A percentile compares a stretch with the other conserved stretches of the same genome.
phyloP scores from a whole-genome alignment of 208 protist species.

The Leishmania major region DNA sequence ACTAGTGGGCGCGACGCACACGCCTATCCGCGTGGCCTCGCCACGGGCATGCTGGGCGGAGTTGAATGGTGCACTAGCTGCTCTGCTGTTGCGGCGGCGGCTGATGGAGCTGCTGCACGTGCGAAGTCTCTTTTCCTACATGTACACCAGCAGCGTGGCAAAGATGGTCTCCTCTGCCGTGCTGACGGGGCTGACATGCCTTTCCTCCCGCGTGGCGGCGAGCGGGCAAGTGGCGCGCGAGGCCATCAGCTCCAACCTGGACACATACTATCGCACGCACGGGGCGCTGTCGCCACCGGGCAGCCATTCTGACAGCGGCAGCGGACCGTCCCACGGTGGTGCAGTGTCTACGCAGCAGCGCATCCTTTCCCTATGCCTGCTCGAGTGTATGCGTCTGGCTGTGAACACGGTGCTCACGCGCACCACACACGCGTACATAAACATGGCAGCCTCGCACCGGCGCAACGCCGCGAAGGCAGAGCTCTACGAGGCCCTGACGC shows the following conservation, averaged over 20 bases:
- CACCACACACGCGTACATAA: conserved; percentile 52
- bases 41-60: conserved; percentile 47
- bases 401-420: conserved; percentile 45
- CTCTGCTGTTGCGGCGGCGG: conserved; percentile 35
- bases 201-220: conserved; percentile 44
- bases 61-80: conserved; percentile 33
- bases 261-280: conserved; percentile 20
- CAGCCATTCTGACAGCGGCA: not conserved
- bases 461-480: conserved; percentile 55
- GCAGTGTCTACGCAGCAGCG: conserved; percentile 2
- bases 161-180: conserved; percentile 44
- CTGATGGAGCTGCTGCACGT: conserved; percentile 40
- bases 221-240: conserved; percentile 41
- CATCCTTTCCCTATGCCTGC: conserved; percentile 41
- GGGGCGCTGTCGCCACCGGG: not conserved
- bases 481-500: conserved; percentile 69
- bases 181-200: conserved; percentile 45
- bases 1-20: not conserved
- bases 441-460: conserved; percentile 40
- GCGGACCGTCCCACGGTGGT: not conserved
- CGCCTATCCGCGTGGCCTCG: conserved; percentile 19
- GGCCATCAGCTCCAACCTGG: conserved; percentile 33
- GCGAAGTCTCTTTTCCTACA: conserved; percentile 55
- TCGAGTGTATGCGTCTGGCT: conserved; percentile 56
- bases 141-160: conserved; percentile 46